phyloP scores from a whole-genome alignment of 495 filamentous ascomycete genomes.

The Trichocladium uniseriatum region DNA sequence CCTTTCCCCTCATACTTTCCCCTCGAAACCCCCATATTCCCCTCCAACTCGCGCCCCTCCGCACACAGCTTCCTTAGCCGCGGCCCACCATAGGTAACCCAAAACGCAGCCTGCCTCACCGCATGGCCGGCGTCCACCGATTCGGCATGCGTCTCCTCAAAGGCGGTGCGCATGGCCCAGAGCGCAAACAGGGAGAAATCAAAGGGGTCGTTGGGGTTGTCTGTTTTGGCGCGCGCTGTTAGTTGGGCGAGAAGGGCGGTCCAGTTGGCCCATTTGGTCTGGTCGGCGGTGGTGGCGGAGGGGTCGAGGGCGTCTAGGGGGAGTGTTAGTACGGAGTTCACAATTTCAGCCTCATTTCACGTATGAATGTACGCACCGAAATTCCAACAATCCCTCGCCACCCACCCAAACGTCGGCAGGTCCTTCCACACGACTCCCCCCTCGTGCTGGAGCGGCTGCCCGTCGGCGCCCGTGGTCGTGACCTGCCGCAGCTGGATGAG shows the following conservation, averaged over 20 bases:
- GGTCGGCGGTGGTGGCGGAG: background rate
- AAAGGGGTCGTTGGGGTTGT: constrained; percentile 1
- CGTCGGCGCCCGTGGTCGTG: background rate
- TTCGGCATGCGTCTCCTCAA: constrained; percentile 7
- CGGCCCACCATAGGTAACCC: constrained; percentile 15
- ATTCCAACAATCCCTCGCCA: constrained; percentile 8
- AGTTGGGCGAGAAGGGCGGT: constrained; percentile 16
- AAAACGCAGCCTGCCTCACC: constrained; percentile 13
- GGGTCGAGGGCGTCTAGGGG: background rate
- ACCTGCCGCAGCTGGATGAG: constrained; percentile 1
- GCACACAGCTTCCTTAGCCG: constrained; percentile 6
- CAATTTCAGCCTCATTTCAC: too few species aligned
- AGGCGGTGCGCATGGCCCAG: constrained; percentile 12
- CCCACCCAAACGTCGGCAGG: constrained; percentile 7
- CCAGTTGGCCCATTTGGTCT: constrained; percentile 4
- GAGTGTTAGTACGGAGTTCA: too few species aligned
- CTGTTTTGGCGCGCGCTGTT: constrained; percentile 3
- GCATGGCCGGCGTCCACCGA: background rate
- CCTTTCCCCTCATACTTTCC: background rate
- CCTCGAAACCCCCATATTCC: background rate
- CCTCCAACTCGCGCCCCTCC: background rate
- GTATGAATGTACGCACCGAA: constrained; percentile 13
- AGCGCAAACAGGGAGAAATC: constrained; percentile 14
- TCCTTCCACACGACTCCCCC: constrained; percentile 9
- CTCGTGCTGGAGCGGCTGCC: background rate